These are phyloP conservation scores for Talaromyces albobiverticillius DNA, from an alignment of 2,329 filamentous ascomycete species.

Conservation along the genomic window DNA sequence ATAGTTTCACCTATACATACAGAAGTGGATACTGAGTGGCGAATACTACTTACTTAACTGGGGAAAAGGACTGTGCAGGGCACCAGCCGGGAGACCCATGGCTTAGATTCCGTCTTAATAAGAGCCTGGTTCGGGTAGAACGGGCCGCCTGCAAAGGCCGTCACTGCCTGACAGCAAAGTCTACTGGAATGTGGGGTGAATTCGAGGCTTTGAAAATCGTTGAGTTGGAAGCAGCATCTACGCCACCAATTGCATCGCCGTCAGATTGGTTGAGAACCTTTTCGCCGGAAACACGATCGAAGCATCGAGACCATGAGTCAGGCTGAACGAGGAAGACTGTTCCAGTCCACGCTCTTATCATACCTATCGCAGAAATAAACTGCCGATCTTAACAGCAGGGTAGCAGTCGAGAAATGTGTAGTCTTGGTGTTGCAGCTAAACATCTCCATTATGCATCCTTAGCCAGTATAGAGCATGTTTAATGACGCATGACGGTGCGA, in stretches of 20 bases:
- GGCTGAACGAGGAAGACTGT: not conserved
- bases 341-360: not conserved
- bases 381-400: not conserved
- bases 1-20: constrained; percentile 4
- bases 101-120: not conserved
- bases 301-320: constrained; percentile 2
- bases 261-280: not conserved
- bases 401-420: not conserved
- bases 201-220: not conserved
- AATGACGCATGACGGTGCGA: constrained; percentile 6
- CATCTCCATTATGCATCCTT: not conserved
- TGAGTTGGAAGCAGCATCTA: not conserved
- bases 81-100: constrained; percentile 1
- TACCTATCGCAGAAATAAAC: not conserved
- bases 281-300: not conserved
- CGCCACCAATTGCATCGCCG: not conserved
- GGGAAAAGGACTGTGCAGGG: not conserved
- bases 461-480: constrained; percentile 6
- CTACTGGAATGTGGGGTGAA: constrained; percentile 9
- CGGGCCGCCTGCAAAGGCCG: constrained; percentile 5
- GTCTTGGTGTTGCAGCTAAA: not conserved
- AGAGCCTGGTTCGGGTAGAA: constrained; percentile 8
- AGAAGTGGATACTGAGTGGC: constrained; percentile 3
- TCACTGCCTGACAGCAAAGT: not conserved
- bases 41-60: not conserved